Evolutionary conservation across 225 moss, liverwort and hornwort genomes (phyloP).

Genomic region (Thuidium tamariscinum): DNA sequence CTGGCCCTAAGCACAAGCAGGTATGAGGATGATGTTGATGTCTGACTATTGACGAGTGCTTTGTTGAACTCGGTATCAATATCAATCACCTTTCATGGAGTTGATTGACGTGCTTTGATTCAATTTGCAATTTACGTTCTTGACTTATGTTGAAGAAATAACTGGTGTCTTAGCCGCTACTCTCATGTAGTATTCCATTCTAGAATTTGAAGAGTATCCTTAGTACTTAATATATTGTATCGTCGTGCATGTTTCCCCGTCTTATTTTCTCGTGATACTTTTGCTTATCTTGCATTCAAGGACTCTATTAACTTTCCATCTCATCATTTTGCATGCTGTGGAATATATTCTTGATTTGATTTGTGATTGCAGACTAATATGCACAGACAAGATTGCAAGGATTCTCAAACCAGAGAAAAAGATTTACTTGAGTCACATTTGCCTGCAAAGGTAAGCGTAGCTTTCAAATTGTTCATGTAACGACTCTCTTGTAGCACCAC

Average conservation of each 20-base stretch:
- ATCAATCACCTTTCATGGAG: not conserved
- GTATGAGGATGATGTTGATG: not conserved
- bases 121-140: not conserved
- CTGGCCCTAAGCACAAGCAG: not conserved
- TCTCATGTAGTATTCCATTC: not conserved
- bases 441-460: not conserved
- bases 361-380: slow-evolving; percentile 13
- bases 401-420: not conserved
- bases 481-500: not conserved
- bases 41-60: not conserved
- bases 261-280: not conserved
- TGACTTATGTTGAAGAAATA: not conserved
- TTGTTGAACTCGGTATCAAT: not conserved
- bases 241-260: not conserved
- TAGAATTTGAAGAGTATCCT: not conserved
- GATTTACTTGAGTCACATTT: not conserved
- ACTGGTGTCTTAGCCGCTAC: not conserved
- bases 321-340: not conserved
- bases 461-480: not conserved
- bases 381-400: not conserved
- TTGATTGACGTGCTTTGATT: not conserved
- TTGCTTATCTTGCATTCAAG: not conserved
- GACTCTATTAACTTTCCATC: not conserved
- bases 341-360: not conserved
- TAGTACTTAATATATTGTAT: not conserved